Base-by-base conservation (phyloP, 78 protist species). In the Polysphondylium violaceum region DNA sequence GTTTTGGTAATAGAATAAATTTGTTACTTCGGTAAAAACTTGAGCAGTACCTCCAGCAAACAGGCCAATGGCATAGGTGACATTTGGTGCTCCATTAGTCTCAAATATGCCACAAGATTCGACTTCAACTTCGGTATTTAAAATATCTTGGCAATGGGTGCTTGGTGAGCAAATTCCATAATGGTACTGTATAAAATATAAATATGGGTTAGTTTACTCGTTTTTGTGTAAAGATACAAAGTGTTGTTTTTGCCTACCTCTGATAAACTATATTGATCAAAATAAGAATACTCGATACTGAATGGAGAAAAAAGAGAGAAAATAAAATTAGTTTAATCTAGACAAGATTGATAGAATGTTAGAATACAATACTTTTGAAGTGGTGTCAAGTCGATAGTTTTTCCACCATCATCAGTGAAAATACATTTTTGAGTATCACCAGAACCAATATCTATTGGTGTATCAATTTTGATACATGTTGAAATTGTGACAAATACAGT, bases 371-470 rank as follows among this genome's bases (percentile, higher is more conserved):
- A 58, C 65, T 25, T 25, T 58, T 58, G 35, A 25, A 58, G 27
- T 58, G 65, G 65, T 21, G 65, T n/a, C 12, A 58, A 58, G 27
- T 58, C 12, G 6, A 58, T 58, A 25, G 65, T 58, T 0, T 58
- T 58, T 58, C 65, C 65, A 27, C 27, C 65, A 58, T 58, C 65
- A 58, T 6, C 12, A 11, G 6, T 25, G 12, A 58, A 58, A 27
- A 58, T 25, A 58, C 65, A 58, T 58, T 23, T 58, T 58, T 58
- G 65, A 58, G 65, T 58, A 27, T 8, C 27, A n/a, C n/a, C n/a
- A n/a, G n/a, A n/a, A n/a, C n/a, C n/a, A n/a, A n/a, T 19, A 19
- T 14, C 17, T 50, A 19, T 14, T 50, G 56, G 17, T 50, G 65
- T 29, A 11, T 58, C 19, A 58, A 21, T 11, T 11, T 58, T 58